A percentile compares a stretch with the other conserved stretches of the same genome.
Evolutionary conservation across 2,329 filamentous ascomycete genomes (phyloP).

Genomic region (Lasiodiplodia sp.): DNA sequence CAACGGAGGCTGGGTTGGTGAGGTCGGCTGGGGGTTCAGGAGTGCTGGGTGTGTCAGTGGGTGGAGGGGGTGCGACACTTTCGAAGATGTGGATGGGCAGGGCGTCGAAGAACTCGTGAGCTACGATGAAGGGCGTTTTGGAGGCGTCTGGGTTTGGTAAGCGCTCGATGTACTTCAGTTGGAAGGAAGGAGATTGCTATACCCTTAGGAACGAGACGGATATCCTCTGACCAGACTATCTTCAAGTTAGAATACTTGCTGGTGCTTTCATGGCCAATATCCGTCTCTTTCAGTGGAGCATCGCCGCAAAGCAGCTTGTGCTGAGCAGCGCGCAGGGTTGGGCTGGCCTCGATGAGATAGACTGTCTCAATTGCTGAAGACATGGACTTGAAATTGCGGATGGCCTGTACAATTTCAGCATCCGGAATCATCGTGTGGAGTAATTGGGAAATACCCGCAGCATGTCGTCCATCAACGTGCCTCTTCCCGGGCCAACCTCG

Average conservation of each 20-base stretch:
- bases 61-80: constrained; percentile 62
- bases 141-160: constrained; percentile 59
- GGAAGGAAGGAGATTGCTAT: constrained; percentile 36
- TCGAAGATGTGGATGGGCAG: constrained; percentile 96
- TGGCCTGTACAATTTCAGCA: constrained; percentile 65
- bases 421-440: background rate
- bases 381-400: constrained; percentile 82
- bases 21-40: constrained; percentile 51
- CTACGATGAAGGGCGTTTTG: constrained; percentile 89
- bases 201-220: constrained; percentile 80
- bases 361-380: constrained; percentile 81
- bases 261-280: constrained; percentile 75
- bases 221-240: constrained; percentile 91
- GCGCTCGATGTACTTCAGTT: constrained; percentile 27
- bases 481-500: constrained; percentile 91
- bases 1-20: constrained; percentile 47
- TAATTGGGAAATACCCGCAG: constrained; percentile 69
- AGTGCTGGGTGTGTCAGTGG: constrained; percentile 46
- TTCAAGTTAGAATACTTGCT: constrained; percentile 70
- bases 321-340: constrained; percentile 77
- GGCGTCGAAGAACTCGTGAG: constrained; percentile 98
- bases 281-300: constrained; percentile 71
- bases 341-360: constrained; percentile 94
- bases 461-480: constrained; percentile 97
- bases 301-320: constrained; percentile 82